Evolutionary conservation across 345 rosid species (phyloP).

Genomic region (Populus ilicifolia): DNA sequence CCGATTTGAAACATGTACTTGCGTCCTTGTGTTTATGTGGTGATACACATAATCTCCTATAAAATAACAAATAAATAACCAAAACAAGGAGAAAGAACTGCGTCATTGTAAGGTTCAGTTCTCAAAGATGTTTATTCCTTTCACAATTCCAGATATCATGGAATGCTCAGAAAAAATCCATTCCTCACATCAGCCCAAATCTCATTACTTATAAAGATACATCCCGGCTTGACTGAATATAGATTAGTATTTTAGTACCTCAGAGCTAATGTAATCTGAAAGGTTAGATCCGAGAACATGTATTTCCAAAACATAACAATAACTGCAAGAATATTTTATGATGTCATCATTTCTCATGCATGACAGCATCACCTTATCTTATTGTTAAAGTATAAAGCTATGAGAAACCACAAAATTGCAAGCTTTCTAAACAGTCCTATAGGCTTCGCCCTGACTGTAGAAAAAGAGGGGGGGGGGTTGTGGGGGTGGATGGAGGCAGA

Average conservation of each 20-base stretch:
- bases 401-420: too few relatives aligned
- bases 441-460: neutral
- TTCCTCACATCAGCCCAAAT: neutral
- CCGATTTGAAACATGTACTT: too few relatives aligned
- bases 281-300: neutral
- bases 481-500: neutral
- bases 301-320: neutral
- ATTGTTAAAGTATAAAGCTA: too few relatives aligned
- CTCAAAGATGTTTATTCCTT: neutral
- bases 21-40: too few relatives aligned
- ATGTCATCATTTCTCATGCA: neutral
- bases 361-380: neutral
- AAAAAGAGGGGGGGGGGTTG: too few relatives aligned
- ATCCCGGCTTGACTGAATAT: neutral
- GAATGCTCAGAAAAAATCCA: neutral
- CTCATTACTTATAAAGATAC: neutral
- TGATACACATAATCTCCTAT: neutral
- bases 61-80: too few relatives aligned
- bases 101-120: neutral
- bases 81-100: neutral
- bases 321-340: too few relatives aligned
- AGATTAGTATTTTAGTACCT: neutral
- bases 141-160: neutral
- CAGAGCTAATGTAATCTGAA: neutral
- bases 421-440: neutral